Evolutionary conservation across 1,284 basidiomycete genomes (phyloP).

Genomic region (Ganoderma lucidum): DNA sequence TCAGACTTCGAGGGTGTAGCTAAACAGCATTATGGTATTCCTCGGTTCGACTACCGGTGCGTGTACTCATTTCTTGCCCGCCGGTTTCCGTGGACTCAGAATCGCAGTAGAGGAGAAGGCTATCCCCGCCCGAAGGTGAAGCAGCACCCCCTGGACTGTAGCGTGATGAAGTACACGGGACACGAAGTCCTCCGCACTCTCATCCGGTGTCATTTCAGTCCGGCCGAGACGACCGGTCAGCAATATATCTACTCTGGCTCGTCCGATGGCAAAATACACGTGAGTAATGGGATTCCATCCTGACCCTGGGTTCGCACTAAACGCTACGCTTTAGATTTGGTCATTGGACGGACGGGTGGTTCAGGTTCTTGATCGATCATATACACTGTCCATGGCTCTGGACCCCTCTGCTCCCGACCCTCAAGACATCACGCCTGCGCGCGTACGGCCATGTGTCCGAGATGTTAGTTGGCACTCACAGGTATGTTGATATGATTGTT

Average conservation of each 20-base stretch:
- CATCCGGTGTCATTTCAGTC: conserved; percentile 96
- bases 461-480: conserved; percentile 93
- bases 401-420: conserved; percentile 70
- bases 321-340: conserved; percentile 76
- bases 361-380: conserved; percentile 85
- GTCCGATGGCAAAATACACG: conserved; percentile 84
- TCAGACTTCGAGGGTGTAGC: conserved; percentile 69
- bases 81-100: conserved; percentile 1
- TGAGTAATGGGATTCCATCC: conserved; percentile 45
- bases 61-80: conserved; percentile 27
- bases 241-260: conserved; percentile 96
- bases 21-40: conserved; percentile 63
- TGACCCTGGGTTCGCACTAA: neutral
- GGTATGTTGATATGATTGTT: conserved; percentile 44
- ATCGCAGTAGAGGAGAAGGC: conserved; percentile 58
- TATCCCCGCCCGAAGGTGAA: conserved; percentile 71
- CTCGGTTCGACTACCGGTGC: conserved; percentile 84
- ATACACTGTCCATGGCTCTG: conserved; percentile 75
- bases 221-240: conserved; percentile 88
- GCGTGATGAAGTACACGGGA: conserved; percentile 95
- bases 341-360: conserved; percentile 89
- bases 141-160: conserved; percentile 87
- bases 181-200: conserved; percentile 93
- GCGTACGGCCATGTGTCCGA: conserved; percentile 71
- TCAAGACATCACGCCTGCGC: conserved; percentile 34